Conservation (phyloP, 1,139 yeast species). For the Taphrina wiesneri region DNA sequence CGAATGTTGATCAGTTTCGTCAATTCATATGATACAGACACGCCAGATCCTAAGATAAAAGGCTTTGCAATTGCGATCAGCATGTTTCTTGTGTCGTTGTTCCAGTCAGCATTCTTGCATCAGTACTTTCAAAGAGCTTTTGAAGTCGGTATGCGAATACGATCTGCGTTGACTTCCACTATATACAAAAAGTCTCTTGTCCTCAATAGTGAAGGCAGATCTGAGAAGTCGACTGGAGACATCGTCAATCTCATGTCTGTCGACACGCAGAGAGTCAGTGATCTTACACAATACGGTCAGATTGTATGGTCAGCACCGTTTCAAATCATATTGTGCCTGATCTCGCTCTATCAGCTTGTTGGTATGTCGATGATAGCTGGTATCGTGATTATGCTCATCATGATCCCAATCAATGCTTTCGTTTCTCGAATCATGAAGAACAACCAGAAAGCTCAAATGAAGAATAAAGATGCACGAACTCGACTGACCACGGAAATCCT, state of each 20-base stretch:
- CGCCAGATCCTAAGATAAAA: conserved; percentile 59
- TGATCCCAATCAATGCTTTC: conserved; percentile 80
- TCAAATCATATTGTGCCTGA: conserved; percentile 78
- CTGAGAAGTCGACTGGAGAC: conserved; percentile 86
- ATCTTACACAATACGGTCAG: conserved; percentile 80
- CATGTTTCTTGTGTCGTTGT: conserved; percentile 79
- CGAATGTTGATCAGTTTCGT: conserved; percentile 77
- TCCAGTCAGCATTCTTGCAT: conserved; percentile 83
- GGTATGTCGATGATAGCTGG: conserved; percentile 99
- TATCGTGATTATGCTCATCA: conserved; percentile 73
- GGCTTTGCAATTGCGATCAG: conserved; percentile 81
- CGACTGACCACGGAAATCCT: conserved; percentile 80
- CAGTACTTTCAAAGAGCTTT: conserved; percentile 90
- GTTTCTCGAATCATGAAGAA: conserved; percentile 73
- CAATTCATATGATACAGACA: conserved; percentile 59
- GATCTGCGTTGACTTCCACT: conserved; percentile 73
- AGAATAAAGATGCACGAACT: conserved; percentile 66
- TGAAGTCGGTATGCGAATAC: conserved; percentile 86
- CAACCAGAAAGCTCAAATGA: conserved; percentile 75
- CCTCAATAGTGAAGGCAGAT: conserved; percentile 81
- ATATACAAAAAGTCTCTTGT: conserved; percentile 78
- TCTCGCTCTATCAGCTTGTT: conserved; percentile 69
- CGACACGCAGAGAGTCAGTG: conserved; percentile 92
- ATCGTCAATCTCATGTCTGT: conserved; percentile 80
- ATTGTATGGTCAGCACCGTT: conserved; percentile 96